Evolutionary conservation across 352 stramenopile genomes (phyloP).

Genomic region (Peronospora belbahrii): DNA sequence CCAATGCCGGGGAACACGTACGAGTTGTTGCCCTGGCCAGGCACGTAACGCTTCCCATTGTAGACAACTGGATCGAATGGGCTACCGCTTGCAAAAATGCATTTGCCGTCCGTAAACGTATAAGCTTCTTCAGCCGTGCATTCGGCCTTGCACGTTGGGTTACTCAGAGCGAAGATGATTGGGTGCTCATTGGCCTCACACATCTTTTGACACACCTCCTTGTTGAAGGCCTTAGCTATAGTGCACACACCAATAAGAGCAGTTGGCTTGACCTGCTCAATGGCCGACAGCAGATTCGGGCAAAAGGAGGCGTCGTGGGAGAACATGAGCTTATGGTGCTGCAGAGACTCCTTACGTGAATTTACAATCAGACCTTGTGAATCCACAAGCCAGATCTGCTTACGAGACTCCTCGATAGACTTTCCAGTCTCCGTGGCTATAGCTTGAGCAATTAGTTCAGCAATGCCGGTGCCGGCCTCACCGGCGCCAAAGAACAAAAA

Average conservation of each 20-base stretch:
- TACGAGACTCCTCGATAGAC: conserved; percentile 78
- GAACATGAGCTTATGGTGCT: conserved; percentile 88
- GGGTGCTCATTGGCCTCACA: conserved; percentile 72
- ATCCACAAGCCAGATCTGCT: conserved; percentile 91
- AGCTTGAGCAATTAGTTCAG: conserved; percentile 87
- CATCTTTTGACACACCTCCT: conserved; percentile 88
- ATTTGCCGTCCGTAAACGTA: conserved; percentile 91
- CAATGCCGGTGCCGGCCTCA: conserved; percentile 92
- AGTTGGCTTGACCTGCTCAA: conserved; percentile 87
- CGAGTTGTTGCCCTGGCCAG: conserved; percentile 92
- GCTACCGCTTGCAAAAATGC: conserved; percentile 93
- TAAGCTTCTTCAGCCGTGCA: conserved; percentile 96
- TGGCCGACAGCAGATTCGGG: conserved; percentile 57
- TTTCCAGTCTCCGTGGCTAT: conserved; percentile 87
- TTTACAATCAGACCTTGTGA: conserved; percentile 83
- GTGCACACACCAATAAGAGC: conserved; percentile 94
- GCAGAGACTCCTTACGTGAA: conserved; percentile 64
- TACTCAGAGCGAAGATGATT: conserved; percentile 96
- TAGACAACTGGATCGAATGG: conserved; percentile 91
- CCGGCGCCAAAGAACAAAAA: conserved; percentile 95
- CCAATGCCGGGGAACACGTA: conserved; percentile 97
- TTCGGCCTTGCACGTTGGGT: conserved; percentile 94
- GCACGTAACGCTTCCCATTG: conserved; percentile 78
- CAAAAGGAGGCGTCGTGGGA: conserved; percentile 69
- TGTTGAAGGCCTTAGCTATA: conserved; percentile 86